Evolutionary conservation across 805 yeast species (phyloP).

Genomic region (Candida chilensis): DNA sequence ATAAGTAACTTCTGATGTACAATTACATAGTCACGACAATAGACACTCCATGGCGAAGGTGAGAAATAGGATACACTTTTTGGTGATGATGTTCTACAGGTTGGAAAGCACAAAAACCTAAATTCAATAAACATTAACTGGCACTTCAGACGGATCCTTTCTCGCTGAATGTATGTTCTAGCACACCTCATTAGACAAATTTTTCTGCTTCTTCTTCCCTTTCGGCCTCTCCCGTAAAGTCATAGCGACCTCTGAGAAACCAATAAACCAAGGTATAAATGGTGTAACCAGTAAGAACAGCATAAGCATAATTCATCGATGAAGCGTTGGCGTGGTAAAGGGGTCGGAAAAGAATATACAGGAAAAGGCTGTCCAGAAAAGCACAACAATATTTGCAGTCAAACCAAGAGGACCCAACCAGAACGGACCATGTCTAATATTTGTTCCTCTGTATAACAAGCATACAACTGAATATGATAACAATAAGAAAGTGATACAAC

Average conservation of each 20-base stretch:
- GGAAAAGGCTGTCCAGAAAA: conserved; percentile 20
- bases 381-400: conserved; percentile 14
- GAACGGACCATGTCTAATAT: conserved; percentile 25
- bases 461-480: conserved; percentile 19
- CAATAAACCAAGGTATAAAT: conserved; percentile 17
- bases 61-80: too few species aligned
- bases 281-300: conserved; percentile 15
- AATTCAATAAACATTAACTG: too few species aligned
- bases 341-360: conserved; percentile 23
- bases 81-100: too few species aligned
- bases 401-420: conserved; percentile 24
- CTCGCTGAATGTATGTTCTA: too few species aligned
- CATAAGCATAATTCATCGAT: conserved; percentile 26
- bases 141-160: too few species aligned
- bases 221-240: not conserved
- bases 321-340: conserved; percentile 24
- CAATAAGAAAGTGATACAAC: conserved; percentile 23
- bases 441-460: conserved; percentile 20
- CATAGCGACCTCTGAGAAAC: conserved; percentile 13
- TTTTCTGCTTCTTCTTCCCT: too few species aligned
- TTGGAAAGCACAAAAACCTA: too few species aligned
- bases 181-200: too few species aligned
- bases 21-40: too few species aligned
- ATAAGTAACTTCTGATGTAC: too few species aligned
- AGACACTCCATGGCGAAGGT: too few species aligned